These are phyloP conservation scores for Microbotryomycetes sp. DNA, from an alignment of 1,284 basidiomycete genomes.

Conservation along the genomic window DNA sequence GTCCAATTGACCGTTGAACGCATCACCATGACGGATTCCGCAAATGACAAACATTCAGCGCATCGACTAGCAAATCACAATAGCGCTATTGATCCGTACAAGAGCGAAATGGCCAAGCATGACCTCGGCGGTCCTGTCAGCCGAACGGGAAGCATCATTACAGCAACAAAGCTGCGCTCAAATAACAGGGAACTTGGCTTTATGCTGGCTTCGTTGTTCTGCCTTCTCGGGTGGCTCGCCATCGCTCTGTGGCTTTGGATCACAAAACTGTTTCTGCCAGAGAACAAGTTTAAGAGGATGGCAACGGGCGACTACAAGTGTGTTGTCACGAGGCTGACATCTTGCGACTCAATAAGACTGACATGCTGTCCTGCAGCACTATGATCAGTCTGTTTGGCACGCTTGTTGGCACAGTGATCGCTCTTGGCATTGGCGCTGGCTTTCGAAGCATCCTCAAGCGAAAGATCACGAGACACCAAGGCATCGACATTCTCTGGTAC, in stretches of 20 bases:
- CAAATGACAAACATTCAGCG: too few species aligned
- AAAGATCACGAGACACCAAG: neutral
- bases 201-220: neutral
- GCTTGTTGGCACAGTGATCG: neutral
- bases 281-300: neutral
- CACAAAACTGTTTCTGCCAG: neutral
- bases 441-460: neutral
- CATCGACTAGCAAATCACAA: too few species aligned
- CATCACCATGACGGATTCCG: too few species aligned
- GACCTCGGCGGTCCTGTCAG: too few species aligned
- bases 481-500: neutral
- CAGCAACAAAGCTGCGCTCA: too few species aligned
- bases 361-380: too few species aligned
- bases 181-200: neutral
- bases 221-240: neutral
- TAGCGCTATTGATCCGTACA: too few species aligned
- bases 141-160: too few species aligned
- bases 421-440: neutral
- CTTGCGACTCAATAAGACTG: too few species aligned
- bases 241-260: neutral
- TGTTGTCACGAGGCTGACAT: too few species aligned
- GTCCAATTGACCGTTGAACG: too few species aligned
- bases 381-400: neutral
- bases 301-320: neutral
- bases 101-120: too few species aligned